These are phyloP conservation scores for Asterella californica DNA, from an alignment of 225 moss, liverwort and hornwort species.

Conservation along the genomic window DNA sequence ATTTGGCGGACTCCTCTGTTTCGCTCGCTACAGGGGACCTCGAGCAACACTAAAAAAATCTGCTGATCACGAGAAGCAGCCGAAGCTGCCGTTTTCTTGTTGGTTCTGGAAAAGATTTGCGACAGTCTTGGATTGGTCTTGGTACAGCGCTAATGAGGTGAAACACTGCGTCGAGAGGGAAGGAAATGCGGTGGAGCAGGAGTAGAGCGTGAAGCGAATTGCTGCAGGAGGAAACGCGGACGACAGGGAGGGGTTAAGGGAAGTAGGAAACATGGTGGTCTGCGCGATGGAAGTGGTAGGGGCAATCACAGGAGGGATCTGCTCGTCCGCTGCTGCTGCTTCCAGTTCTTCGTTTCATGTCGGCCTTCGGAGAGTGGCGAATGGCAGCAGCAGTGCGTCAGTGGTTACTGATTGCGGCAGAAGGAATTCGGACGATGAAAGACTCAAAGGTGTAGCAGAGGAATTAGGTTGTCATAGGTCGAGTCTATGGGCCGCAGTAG, in stretches of 20 bases:
- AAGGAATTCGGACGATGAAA: slow-evolving; percentile 35
- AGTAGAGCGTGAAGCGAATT: slow-evolving; percentile 32
- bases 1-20: background rate
- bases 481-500: slow-evolving; percentile 16
- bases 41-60: background rate
- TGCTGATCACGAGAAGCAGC: too few relatives aligned
- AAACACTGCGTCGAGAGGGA: background rate
- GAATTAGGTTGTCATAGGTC: slow-evolving; percentile 18
- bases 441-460: background rate
- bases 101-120: background rate
- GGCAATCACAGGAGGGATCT: slow-evolving; percentile 13
- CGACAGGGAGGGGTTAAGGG: background rate
- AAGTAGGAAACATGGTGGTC: slow-evolving; percentile 26
- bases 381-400: slow-evolving; percentile 10
- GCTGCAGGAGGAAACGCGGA: background rate
- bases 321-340: slow-evolving; percentile 1
- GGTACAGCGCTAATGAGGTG: slow-evolving; percentile 14
- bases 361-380: slow-evolving; percentile 29
- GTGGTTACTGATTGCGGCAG: slow-evolving; percentile 29
- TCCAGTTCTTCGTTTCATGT: slow-evolving; percentile 28
- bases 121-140: background rate
- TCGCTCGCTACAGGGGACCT: background rate
- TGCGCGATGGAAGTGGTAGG: slow-evolving; percentile 34
- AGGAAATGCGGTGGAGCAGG: slow-evolving; percentile 33
- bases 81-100: background rate